Evolutionary conservation across 345 rosid species (phyloP).

Genomic region (Rhizophora apiculata): DNA sequence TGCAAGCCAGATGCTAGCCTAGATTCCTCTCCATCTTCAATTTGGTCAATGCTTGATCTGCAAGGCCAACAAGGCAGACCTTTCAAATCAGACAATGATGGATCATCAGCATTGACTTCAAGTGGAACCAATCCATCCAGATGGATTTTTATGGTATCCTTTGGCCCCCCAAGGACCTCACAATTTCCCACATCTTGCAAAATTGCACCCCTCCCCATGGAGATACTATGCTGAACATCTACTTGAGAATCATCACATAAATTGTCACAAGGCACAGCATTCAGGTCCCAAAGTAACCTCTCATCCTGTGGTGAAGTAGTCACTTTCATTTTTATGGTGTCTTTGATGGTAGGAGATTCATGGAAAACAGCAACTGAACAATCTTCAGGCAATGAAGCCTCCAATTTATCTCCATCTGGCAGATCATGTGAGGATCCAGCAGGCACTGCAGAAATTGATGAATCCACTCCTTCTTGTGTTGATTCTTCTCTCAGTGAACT

Average conservation of each 20-base stretch:
- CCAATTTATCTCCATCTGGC: conserved; percentile 17
- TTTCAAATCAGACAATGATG: conserved; percentile 1
- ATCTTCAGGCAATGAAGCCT: conserved; percentile 26
- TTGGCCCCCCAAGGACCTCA: conserved; percentile 4
- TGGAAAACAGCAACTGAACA: conserved; percentile 11
- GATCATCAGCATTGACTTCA: conserved; percentile 10
- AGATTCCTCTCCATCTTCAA: conserved; percentile 7
- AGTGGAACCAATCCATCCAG: conserved; percentile 18
- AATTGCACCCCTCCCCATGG: background rate
- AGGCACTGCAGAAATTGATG: conserved; percentile 15
- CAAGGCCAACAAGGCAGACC: conserved; percentile 1
- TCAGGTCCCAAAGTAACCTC: conserved; percentile 48
- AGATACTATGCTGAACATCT: conserved; percentile 1
- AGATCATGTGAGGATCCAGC: conserved; percentile 16
- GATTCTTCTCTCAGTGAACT: conserved; percentile 16
- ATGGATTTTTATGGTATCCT: background rate
- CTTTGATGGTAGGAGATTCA: conserved; percentile 13
- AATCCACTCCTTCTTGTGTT: conserved; percentile 12
- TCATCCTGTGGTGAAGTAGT: conserved; percentile 20
- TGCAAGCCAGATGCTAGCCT: background rate
- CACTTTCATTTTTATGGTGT: conserved; percentile 9
- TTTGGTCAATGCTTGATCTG: conserved; percentile 14
- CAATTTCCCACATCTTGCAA: conserved; percentile 6
- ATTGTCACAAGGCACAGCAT: conserved; percentile 47
- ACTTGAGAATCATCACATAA: conserved; percentile 16